Evolutionary conservation across 352 stramenopile genomes (phyloP).

Genomic region (Globisporangium lucens): DNA sequence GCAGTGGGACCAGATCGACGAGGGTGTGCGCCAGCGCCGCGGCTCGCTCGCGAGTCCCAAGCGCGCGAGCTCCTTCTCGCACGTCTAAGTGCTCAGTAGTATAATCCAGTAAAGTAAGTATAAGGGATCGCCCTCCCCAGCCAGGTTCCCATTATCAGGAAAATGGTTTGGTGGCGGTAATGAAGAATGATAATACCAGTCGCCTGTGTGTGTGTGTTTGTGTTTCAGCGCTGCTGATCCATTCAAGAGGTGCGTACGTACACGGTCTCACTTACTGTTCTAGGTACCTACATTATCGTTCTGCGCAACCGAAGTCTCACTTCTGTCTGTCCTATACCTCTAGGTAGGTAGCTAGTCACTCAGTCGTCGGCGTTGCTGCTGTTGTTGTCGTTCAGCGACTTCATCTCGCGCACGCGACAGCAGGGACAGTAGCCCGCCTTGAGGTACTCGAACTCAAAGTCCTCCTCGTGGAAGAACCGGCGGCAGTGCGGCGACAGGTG

Average conservation of each 20-base stretch:
- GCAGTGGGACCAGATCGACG: slow-evolving; percentile 59
- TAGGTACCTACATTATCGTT: neutral
- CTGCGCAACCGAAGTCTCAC: neutral
- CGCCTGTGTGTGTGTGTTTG: neutral
- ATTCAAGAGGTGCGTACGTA: neutral
- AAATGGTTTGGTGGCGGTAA: slow-evolving; percentile 12
- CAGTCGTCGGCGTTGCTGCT: slow-evolving; percentile 12
- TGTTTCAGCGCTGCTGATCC: neutral
- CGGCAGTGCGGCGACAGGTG: slow-evolving; percentile 88
- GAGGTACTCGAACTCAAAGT: slow-evolving; percentile 94
- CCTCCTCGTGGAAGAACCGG: slow-evolving; percentile 94
- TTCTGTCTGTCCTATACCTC: neutral
- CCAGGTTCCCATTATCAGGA: slow-evolving; percentile 4
- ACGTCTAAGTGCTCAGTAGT: slow-evolving; percentile 10
- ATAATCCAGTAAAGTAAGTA: slow-evolving; percentile 14
- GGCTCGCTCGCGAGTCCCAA: slow-evolving; percentile 23
- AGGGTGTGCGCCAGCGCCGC: slow-evolving; percentile 26
- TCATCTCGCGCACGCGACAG: slow-evolving; percentile 68
- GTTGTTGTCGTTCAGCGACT: slow-evolving; percentile 17
- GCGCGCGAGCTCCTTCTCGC: slow-evolving; percentile 30
- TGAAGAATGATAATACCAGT: neutral
- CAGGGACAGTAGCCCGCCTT: slow-evolving; percentile 86
- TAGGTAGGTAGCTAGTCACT: neutral
- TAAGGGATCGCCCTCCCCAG: neutral
- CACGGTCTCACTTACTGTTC: neutral